Base-by-base conservation (phyloP, 2,329 filamentous ascomycete genomes). In the Trichoderma koningiopsis region DNA sequence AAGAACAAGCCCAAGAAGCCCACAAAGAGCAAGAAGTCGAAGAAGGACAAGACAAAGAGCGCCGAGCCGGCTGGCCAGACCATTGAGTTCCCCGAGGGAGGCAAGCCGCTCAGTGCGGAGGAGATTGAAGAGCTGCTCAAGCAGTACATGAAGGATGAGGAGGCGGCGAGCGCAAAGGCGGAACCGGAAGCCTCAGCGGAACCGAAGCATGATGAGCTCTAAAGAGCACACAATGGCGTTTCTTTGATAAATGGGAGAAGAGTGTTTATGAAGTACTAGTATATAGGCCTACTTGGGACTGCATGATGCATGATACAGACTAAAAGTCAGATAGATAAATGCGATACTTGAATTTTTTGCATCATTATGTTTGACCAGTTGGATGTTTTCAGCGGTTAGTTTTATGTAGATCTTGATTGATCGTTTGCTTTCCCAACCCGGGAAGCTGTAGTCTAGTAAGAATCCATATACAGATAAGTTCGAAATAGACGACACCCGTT, bases 121-220 rank as follows among this genome's bases (percentile, higher is more conserved):
- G 79, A 85, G 74, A 83, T 87, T 68, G 82, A 88, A 74, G 83
- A 85, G 74, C 85, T 88, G 64, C 71, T 81, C 64, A 77, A 78
- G 68, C 76, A 79, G 72, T 73, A 78, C 27, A 73, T 77, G 73
- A 72, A 77, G 70, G 75, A 75, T 43, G 72, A 76, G 57, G 73
- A 74, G 27, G 73, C 75, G 37, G 69, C 76, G 53, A 72, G 74
- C 64, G 73, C 76, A 55, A 71, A 75, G 63, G 73, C 75, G 75
- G 71, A 76, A 63, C 73, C 75, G 75, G 71, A 76, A 63, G 74
- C 63, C 24, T 61, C 57, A 40, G 71, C 74, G 63, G 72, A 76
- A 73, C 53, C 73, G 37, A 70, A 71, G 52, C 78, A 80, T 66
- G 79, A 81, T 70, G 79, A 81, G 75, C 76, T 81, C 71, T 81